Evolutionary conservation across 1,284 basidiomycete species (phyloP).

Genomic region (Ganoderma multipileum): DNA sequence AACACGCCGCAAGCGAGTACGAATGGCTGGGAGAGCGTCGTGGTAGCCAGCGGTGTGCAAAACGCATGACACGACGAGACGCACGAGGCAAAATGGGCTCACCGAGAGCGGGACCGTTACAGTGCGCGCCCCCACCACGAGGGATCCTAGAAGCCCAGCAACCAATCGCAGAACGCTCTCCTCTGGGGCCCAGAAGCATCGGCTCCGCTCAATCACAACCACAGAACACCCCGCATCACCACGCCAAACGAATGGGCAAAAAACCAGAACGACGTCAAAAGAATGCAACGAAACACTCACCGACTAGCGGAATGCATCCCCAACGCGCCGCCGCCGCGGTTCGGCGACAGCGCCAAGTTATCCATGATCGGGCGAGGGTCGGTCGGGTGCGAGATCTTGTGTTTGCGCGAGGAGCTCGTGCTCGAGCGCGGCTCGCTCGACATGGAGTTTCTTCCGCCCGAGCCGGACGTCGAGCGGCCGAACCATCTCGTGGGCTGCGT

Average conservation of each 20-base stretch:
- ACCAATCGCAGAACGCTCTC: neutral
- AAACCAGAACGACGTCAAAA: neutral
- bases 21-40: neutral
- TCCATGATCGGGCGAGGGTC: conserved; percentile 77
- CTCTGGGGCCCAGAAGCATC: neutral
- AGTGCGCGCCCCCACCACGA: neutral
- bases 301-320: conserved; percentile 49
- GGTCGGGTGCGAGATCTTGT: conserved; percentile 82
- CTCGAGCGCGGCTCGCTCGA: conserved; percentile 59
- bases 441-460: conserved; percentile 37
- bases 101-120: neutral
- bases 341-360: conserved; percentile 37
- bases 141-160: neutral
- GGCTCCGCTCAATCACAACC: neutral
- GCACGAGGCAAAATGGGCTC: neutral
- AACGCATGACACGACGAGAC: neutral
- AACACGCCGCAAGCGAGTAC: neutral
- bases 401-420: conserved; percentile 63
- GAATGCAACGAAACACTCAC: conserved; percentile 44
- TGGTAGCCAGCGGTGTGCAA: neutral
- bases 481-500: conserved; percentile 44
- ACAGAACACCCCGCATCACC: neutral
- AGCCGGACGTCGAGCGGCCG: conserved; percentile 39
- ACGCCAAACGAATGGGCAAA: neutral
- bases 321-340: conserved; percentile 31